Percentiles rank a stretch among this genome's conserved stretches.
phyloP scores from a whole-genome alignment of 2,329 filamentous ascomycete genomes.

The Aspergillus texensis region DNA sequence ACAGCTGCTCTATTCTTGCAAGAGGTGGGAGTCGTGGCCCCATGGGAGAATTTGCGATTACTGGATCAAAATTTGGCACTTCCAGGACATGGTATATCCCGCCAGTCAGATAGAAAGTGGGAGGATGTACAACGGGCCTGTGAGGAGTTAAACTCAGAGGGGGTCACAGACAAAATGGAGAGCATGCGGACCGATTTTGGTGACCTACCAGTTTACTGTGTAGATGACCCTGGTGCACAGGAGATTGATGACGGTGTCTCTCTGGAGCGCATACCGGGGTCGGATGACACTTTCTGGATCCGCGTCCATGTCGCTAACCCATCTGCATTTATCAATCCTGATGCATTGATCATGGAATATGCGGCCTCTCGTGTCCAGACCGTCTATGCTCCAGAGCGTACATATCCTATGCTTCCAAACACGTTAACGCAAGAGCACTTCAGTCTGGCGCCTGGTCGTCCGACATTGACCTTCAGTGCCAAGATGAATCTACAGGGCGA shows the following conservation, averaged over 20 bases:
- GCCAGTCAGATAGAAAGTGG: constrained; percentile 32
- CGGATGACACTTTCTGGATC: constrained; percentile 56
- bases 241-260: constrained; percentile 68
- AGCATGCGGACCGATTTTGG: constrained; percentile 60
- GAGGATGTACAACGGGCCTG: constrained; percentile 34
- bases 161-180: constrained; percentile 58
- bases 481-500: constrained; percentile 55
- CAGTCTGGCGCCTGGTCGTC: constrained; percentile 56
- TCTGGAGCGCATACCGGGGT: constrained; percentile 52
- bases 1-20: constrained; percentile 58
- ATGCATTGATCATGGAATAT: constrained; percentile 56
- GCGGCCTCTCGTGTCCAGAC: constrained; percentile 58
- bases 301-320: constrained; percentile 67
- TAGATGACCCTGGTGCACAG: constrained; percentile 56
- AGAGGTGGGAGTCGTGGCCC: constrained; percentile 63
- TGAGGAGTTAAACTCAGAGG: constrained; percentile 24
- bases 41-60: constrained; percentile 58
- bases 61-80: constrained; percentile 57
- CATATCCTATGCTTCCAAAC: constrained; percentile 60
- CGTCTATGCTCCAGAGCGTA: constrained; percentile 56
- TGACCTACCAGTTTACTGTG: constrained; percentile 60
- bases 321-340: constrained; percentile 60
- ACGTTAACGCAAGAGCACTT: constrained; percentile 54
- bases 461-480: constrained; percentile 63
- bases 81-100: constrained; percentile 46